phyloP scores from a whole-genome alignment of 768 basidiomycete genomes.

The Bullera alba region DNA sequence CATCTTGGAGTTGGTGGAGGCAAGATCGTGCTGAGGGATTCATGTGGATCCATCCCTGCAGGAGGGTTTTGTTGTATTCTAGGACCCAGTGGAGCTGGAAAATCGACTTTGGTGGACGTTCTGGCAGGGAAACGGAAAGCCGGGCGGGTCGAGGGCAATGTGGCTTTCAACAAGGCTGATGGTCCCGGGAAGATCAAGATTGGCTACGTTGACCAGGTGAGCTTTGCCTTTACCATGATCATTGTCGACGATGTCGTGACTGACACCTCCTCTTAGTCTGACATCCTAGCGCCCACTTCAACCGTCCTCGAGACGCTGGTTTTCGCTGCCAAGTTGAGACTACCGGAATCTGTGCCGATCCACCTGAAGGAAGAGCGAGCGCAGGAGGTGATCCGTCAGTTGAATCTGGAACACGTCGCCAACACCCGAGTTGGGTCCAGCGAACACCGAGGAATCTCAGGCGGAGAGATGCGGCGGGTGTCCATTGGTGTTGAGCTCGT shows the following conservation, averaged over 20 bases:
- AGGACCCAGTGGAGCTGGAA: conserved; percentile 87
- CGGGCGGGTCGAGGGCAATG: conserved; percentile 61
- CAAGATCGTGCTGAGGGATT: conserved; percentile 62
- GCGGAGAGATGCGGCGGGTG: conserved; percentile 83
- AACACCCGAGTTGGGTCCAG: conserved; percentile 68
- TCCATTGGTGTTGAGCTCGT: conserved; percentile 86
- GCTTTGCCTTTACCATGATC: conserved; percentile 13
- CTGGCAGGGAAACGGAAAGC: conserved; percentile 76
- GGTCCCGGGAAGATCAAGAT: conserved; percentile 52
- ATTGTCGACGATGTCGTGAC: not conserved
- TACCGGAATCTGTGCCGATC: conserved; percentile 54
- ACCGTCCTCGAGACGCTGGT: conserved; percentile 74
- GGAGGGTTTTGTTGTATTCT: conserved; percentile 87
- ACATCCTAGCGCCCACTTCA: conserved; percentile 69
- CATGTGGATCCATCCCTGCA: conserved; percentile 64
- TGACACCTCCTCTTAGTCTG: conserved; percentile 56
- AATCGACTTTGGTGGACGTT: conserved; percentile 85
- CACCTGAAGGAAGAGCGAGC: conserved; percentile 50
- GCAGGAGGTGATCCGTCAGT: conserved; percentile 59
- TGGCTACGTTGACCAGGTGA: conserved; percentile 66
- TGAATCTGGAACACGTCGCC: conserved; percentile 65
- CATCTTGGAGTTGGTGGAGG: conserved; percentile 46
- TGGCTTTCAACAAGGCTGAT: conserved; percentile 51
- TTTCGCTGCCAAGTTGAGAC: conserved; percentile 75
- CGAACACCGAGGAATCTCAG: conserved; percentile 74